A percentile compares a stretch with the other conserved stretches of the same genome.
phyloP scores from a whole-genome alignment of 2,329 filamentous ascomycete genomes.

The Nannizziopsis arthrosporioides region DNA sequence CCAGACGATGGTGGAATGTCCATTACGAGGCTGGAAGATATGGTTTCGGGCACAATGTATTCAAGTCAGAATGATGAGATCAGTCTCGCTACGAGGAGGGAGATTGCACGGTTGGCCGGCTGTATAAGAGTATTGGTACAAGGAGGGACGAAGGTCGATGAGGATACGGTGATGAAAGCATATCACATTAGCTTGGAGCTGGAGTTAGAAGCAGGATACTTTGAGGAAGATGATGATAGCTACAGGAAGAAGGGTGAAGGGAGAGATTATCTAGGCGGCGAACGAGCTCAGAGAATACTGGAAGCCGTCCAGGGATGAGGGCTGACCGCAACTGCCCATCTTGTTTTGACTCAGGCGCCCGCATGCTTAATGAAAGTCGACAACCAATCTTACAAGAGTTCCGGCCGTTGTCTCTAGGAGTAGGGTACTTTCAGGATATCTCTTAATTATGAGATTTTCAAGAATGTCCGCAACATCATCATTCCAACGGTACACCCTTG shows the following conservation, averaged over 20 bases:
- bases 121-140: slow-evolving; percentile 76
- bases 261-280: slow-evolving; percentile 33
- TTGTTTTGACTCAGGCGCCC: no score
- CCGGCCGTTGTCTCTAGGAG: no score
- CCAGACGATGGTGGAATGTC: slow-evolving; percentile 37
- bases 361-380: no score
- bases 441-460: no score
- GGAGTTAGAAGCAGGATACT: slow-evolving; percentile 32
- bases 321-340: not conserved
- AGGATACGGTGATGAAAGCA: slow-evolving; percentile 70
- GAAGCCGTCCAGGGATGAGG: slow-evolving; percentile 12
- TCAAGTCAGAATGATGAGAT: slow-evolving; percentile 91
- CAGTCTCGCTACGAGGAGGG: slow-evolving; percentile 60
- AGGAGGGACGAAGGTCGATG: slow-evolving; percentile 71
- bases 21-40: slow-evolving; percentile 81
- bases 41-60: slow-evolving; percentile 73
- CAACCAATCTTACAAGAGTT: no score
- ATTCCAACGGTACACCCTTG: no score
- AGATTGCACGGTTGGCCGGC: slow-evolving; percentile 74
- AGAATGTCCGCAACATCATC: no score
- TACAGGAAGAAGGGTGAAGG: slow-evolving; percentile 23
- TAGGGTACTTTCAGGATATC: no score
- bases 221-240: slow-evolving; percentile 26
- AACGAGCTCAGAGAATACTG: slow-evolving; percentile 30
- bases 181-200: slow-evolving; percentile 75